Conservation (phyloP, 169 alveolate genomes). For the Plasmodium vivax region DNA sequence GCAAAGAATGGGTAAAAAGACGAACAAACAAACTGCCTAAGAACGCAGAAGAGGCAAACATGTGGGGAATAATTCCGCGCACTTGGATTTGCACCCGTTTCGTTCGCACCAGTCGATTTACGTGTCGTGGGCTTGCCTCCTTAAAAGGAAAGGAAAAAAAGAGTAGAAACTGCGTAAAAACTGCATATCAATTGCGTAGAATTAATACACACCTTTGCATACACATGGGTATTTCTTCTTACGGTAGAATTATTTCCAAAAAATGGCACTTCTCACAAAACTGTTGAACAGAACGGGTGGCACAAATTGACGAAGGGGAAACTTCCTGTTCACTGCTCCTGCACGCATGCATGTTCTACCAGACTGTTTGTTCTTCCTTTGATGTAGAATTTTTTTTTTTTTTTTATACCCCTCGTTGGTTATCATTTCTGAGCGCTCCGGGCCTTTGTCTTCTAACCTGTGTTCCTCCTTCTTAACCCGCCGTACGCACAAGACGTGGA, state of each 20-base stretch:
- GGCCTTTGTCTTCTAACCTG: neutral
- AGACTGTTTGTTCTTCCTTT: neutral
- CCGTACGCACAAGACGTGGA: neutral
- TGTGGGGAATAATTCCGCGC: neutral
- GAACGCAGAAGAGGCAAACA: neutral
- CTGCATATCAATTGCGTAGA: neutral
- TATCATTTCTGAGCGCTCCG: neutral
- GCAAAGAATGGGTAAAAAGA: neutral
- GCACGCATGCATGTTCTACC: neutral
- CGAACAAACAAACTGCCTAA: neutral
- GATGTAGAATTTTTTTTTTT: constrained; percentile 1
- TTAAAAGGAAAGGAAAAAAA: neutral
- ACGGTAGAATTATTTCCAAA: neutral
- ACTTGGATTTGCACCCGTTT: neutral
- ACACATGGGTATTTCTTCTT: neutral
- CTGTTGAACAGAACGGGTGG: neutral
- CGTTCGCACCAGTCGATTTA: neutral
- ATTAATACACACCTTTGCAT: neutral
- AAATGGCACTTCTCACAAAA: neutral
- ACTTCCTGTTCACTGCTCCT: neutral
- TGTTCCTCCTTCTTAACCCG: neutral
- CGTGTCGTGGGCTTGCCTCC: neutral
- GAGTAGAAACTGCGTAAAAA: neutral
- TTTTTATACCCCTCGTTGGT: neutral
- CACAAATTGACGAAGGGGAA: neutral